Base-by-base conservation (phyloP, 2,329 filamentous ascomycete genomes). In the Fusarium redolens region DNA sequence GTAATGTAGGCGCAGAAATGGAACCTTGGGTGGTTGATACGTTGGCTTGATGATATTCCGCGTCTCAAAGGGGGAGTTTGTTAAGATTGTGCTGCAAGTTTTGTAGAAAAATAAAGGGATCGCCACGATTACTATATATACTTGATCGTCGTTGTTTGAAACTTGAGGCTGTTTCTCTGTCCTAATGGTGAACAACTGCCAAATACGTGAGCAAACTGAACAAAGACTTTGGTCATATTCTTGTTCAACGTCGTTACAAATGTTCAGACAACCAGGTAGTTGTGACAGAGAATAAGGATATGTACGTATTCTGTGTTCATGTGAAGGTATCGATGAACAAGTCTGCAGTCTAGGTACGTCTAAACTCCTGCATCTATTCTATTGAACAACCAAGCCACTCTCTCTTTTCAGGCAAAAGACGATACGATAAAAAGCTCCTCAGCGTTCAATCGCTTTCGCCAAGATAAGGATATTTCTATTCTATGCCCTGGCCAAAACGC, bases 191-290 rank as follows among this genome's bases (percentile, higher is more conserved):
- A 40, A 43, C 30, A 60, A 31, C 28, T 35, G 17, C 5, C 33
- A 13, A 54, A 45, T 15, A 25, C 11, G 5, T 30, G n/a, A 28
- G 20, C 33, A n/a, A 54, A 18, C n/a, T 33, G 61, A 60, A 73
- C 56, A 75, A 69, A 62, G 59, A 28, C 37, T 35, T 56, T 61
- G 41, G 30, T 22, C 35, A 41, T 13, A n/a, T 18, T 54, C 38
- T 69, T 71, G 66, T 71, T 63, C 35, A n/a, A 14, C 13, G 35
- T 9, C 25, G 10, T 30, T n/a, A 33, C 65, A 52, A 57, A 71
- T n/a, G 54, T 15, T 50, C 5, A n/a, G 22, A 37, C 14, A 14
- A 17, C 15, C 30, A 48, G 44, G 17, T 14, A 13, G 22, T 47
- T 52, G 41, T 25, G 50, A 28, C 35, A 57, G 31, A 31, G 33